Evolutionary conservation across 2,329 filamentous ascomycete species (phyloP).

Genomic region (Ophioceras dolichostomum): DNA sequence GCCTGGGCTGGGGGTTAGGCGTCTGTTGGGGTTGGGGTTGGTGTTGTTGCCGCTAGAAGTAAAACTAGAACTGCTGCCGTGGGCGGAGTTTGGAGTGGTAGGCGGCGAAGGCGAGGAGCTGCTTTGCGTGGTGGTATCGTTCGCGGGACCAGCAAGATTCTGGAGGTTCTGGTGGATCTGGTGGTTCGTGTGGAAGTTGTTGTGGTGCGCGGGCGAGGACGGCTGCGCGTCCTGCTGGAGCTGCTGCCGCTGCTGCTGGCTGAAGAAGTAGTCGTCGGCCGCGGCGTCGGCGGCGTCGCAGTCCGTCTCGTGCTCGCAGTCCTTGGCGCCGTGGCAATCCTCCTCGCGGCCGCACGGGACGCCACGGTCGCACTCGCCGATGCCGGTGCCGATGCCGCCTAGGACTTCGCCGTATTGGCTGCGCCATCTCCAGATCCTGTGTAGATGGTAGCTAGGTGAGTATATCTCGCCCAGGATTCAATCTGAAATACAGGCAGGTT

Average conservation of each 20-base stretch:
- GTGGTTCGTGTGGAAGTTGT: background rate
- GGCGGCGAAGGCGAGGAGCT: constrained; percentile 5
- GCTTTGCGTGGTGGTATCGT: constrained; percentile 4
- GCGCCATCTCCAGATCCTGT: constrained; percentile 77
- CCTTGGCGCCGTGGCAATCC: constrained; percentile 63
- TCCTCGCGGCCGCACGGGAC: constrained; percentile 74
- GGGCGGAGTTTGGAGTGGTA: background rate
- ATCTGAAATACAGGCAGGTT: background rate
- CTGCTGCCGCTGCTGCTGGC: constrained; percentile 10
- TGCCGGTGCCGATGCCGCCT: constrained; percentile 70
- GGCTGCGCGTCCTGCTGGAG: constrained; percentile 2
- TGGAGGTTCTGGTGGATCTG: background rate
- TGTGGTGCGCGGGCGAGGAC: background rate
- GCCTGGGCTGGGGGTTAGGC: constrained; percentile 38
- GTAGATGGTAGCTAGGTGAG: background rate
- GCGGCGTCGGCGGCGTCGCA: constrained; percentile 68
- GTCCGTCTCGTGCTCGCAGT: constrained; percentile 74
- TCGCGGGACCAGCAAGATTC: background rate
- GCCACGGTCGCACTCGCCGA: constrained; percentile 78
- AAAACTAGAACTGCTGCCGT: too few species aligned
- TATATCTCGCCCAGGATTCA: background rate
- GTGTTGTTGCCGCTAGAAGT: too few species aligned
- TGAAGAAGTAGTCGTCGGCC: constrained; percentile 22
- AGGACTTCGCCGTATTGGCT: constrained; percentile 73
- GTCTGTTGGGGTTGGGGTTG: background rate